Evolutionary conservation across 441 rosid genomes (phyloP).

Genomic region (Isatis lusitanica): DNA sequence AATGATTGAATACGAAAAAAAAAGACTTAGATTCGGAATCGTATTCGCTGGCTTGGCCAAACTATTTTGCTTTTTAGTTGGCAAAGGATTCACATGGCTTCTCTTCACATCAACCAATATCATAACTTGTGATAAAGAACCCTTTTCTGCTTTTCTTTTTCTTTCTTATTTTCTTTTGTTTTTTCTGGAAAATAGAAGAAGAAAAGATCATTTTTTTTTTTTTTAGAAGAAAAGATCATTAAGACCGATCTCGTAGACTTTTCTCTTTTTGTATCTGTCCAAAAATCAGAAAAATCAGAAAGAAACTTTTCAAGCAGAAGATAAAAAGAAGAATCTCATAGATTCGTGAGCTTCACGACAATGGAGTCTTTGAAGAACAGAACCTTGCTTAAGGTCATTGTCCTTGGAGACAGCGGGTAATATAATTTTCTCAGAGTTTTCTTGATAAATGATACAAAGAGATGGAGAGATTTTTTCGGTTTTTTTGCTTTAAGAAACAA

Average conservation of each 20-base stretch:
- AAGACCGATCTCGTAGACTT: slow-evolving; percentile 38
- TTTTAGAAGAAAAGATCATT: slow-evolving; percentile 41
- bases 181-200: slow-evolving; percentile 11
- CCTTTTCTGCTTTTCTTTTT: background rate
- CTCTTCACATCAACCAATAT: slow-evolving; percentile 37
- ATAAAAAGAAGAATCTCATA: slow-evolving; percentile 3
- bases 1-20: background rate
- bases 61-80: slow-evolving; percentile 43
- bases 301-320: slow-evolving; percentile 12
- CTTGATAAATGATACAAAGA: background rate
- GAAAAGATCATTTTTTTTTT: slow-evolving; percentile 44
- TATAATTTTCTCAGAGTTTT: background rate
- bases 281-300: slow-evolving; percentile 17
- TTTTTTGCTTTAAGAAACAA: background rate
- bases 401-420: slow-evolving; percentile 69
- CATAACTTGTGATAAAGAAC: slow-evolving; percentile 23
- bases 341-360: slow-evolving; percentile 22
- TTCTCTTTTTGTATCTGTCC: slow-evolving; percentile 16
- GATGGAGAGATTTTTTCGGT: background rate
- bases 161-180: background rate
- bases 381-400: slow-evolving; percentile 69
- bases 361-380: slow-evolving; percentile 52
- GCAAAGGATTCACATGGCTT: slow-evolving; percentile 57
- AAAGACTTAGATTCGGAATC: slow-evolving; percentile 17
- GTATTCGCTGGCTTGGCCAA: slow-evolving; percentile 52